Evolutionary conservation across 1,284 basidiomycete species (phyloP).

Genomic region (Cutaneotrichosporon daszewskae): DNA sequence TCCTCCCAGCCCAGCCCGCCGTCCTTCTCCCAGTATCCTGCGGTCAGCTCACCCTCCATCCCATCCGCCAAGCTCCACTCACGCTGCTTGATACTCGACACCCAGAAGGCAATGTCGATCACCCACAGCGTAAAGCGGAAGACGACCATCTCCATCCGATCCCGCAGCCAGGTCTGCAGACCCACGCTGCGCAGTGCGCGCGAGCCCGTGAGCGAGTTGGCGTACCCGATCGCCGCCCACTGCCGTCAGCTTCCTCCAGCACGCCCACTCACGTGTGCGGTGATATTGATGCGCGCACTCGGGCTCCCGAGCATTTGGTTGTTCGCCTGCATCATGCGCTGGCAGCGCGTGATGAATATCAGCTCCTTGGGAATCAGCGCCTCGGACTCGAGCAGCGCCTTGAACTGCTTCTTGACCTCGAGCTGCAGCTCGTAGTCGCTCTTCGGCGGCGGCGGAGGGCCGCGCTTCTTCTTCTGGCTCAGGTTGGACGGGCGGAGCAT

Average conservation of each 20-base stretch:
- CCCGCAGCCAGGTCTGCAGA: slow-evolving; percentile 39
- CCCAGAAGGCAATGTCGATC: slow-evolving; percentile 49
- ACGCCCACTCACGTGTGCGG: slow-evolving; percentile 52
- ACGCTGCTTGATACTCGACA: slow-evolving; percentile 41
- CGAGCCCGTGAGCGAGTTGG: slow-evolving; percentile 55
- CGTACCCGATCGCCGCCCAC: slow-evolving; percentile 49
- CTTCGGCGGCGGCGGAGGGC: slow-evolving; percentile 23
- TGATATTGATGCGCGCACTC: slow-evolving; percentile 73
- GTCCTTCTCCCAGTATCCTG: not conserved
- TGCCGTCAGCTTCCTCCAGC: slow-evolving; percentile 11
- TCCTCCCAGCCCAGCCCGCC: slow-evolving; percentile 45
- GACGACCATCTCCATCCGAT: slow-evolving; percentile 41
- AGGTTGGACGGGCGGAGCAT: slow-evolving; percentile 44
- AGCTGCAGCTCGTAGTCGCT: slow-evolving; percentile 48
- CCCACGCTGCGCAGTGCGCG: slow-evolving; percentile 43
- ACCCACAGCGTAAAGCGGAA: slow-evolving; percentile 48
- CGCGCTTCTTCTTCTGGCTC: slow-evolving; percentile 27
- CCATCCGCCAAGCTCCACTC: slow-evolving; percentile 17
- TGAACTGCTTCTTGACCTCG: slow-evolving; percentile 49
- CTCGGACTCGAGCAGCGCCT: slow-evolving; percentile 52
- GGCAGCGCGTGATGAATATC: slow-evolving; percentile 74
- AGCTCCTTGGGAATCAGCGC: slow-evolving; percentile 50
- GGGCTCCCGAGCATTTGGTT: slow-evolving; percentile 49
- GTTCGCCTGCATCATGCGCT: slow-evolving; percentile 59
- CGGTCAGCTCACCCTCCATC: slow-evolving; percentile 1